Base-by-base conservation (phyloP, 1,284 basidiomycete genomes). In the Ustilago esculenta region DNA sequence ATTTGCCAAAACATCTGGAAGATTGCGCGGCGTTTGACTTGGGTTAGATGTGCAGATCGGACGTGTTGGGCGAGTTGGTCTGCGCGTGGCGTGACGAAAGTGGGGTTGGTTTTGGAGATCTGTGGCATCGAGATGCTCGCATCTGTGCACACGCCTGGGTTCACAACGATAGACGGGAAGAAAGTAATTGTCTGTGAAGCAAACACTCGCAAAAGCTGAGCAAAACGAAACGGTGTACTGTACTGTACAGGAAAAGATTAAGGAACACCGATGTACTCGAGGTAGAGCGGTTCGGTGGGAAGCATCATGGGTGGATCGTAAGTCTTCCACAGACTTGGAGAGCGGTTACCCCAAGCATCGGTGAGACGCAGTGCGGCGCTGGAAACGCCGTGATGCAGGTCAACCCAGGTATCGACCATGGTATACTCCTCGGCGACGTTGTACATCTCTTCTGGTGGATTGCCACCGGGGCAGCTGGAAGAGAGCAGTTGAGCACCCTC, bases 271-370 rank as follows among this genome's bases (percentile, higher is more conserved):
- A 67, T 55, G 51, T 74, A 68, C 50, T 73, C 66, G 39, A 74
- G 42, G 24, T 75, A 68, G 5, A 78, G 41, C 9, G 63, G 57
- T 10, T 72, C 58, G 25, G 73, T 77, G 34, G 76, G 76, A 3
- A 78, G 54, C 76, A 78, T 78, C 67, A 73, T 66, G 27, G 76
- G 76, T 12, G 76, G 76, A 42, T 79, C 73, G 54, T 72, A 75
- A 41, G 59, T 56, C 61, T 77, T 73, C 57, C 59, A 79, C 56
- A 66, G 15, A 17, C 40, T 52, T 10, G 68, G 61, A 10, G 68
- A 66, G 4, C 55, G 43, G 40, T 65, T 61, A 10, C 61, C 61
- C 56, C 61, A 71, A 1, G 61, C 55, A 24, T 71, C 68, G 8
- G 61, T 66, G 14, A 66, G 29, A 8, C 67, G 51, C 7, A 70